Percentiles rank a stretch among this genome's conserved stretches.
Conservation (phyloP, 345 rosid genomes). For the Arabis alpina region DNA sequence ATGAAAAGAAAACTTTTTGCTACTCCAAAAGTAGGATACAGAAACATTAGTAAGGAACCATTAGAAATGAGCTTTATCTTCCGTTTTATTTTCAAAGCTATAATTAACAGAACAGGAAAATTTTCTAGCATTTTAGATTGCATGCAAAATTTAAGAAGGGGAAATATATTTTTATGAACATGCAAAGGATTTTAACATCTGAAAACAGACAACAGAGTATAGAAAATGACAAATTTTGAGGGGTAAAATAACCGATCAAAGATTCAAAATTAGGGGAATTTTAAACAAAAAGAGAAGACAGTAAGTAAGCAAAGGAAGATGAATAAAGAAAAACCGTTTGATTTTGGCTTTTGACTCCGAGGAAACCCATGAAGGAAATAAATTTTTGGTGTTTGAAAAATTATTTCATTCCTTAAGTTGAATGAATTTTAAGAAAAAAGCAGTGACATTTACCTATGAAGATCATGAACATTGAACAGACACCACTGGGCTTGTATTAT, state of each 20-base stretch:
- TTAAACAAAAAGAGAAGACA: no score
- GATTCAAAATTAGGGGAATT: neutral
- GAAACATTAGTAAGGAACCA: neutral
- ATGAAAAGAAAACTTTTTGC: neutral
- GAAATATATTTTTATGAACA: slow-evolving; percentile 11
- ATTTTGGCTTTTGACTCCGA: neutral
- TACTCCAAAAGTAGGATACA: neutral
- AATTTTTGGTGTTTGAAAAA: neutral
- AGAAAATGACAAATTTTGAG: neutral
- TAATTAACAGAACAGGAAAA: neutral
- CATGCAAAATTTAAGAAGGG: slow-evolving; percentile 18
- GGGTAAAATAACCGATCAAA: neutral
- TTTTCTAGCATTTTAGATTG: slow-evolving; percentile 1
- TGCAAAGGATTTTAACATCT: slow-evolving; percentile 24
- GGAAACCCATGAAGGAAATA: neutral
- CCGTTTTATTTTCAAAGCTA: neutral
- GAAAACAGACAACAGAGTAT: slow-evolving; percentile 12
- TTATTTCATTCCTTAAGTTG: neutral
- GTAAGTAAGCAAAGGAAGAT: neutral
- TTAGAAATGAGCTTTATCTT: no score
- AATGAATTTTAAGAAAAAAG: neutral
- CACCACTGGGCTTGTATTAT: no score
- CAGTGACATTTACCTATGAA: slow-evolving; percentile 23
- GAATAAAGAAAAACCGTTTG: neutral
- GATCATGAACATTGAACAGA: neutral